phyloP scores from a whole-genome alignment of 2,329 filamentous ascomycete species.

The Hymenoscyphus occultus region DNA sequence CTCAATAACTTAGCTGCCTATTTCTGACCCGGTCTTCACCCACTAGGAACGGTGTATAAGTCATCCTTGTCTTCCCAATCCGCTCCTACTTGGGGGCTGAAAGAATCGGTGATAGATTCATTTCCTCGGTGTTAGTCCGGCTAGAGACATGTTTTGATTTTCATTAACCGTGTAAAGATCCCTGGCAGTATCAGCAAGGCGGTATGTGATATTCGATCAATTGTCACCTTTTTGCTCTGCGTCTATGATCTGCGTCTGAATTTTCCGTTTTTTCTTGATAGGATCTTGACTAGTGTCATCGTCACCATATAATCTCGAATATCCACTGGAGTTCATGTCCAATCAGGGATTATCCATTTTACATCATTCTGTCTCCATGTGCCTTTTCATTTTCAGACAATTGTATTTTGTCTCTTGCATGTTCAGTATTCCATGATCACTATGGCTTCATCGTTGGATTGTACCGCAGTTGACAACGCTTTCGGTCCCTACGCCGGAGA shows the following conservation, averaged over 20 bases:
- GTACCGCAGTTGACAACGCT: constrained; percentile 3
- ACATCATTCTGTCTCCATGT: not conserved
- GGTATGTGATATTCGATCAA: not conserved
- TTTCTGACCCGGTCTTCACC: not conserved
- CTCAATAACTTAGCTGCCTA: not conserved
- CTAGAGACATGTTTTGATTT: not conserved
- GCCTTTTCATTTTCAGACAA: not conserved
- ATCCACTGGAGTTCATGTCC: not conserved
- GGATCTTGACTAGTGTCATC: not conserved
- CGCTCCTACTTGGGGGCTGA: not conserved
- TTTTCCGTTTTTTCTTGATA: not conserved
- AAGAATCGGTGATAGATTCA: not conserved
- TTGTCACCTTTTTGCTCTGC: not conserved
- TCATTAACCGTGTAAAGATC: not conserved
- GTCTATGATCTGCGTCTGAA: not conserved
- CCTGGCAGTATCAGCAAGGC: not conserved
- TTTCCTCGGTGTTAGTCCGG: not conserved
- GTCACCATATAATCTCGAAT: not conserved
- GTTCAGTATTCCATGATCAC: not conserved
- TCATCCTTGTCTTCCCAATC: not conserved
- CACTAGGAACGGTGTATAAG: not conserved
- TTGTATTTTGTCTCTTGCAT: not conserved
- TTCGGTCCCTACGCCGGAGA: constrained; percentile 11
- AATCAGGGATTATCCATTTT: not conserved
- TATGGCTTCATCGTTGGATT: not conserved